Conservation (phyloP, 192 early-diverging fungal species). For the Phlyctochytrium planicorne region DNA sequence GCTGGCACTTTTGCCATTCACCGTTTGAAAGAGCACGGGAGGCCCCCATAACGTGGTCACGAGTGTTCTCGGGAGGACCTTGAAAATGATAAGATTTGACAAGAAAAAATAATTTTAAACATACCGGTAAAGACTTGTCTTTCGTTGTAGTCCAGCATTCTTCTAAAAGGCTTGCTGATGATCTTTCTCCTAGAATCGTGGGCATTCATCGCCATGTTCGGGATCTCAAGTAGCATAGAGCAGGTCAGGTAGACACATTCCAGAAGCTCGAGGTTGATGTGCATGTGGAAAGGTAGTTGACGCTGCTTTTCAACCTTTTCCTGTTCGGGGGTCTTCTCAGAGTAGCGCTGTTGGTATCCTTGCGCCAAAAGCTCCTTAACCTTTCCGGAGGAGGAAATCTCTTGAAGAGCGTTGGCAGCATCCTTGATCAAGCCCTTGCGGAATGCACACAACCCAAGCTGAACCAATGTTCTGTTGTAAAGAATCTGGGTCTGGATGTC, state of each 20-base stretch:
- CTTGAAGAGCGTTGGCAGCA: conserved; percentile 80
- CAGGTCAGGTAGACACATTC: conserved; percentile 95
- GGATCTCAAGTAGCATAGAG: conserved; percentile 98
- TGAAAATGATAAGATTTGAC: conserved; percentile 13
- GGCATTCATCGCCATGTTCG: conserved; percentile 79
- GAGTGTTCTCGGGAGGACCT: conserved; percentile 94
- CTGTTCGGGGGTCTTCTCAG: conserved; percentile 83
- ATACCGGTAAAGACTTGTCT: conserved; percentile 89
- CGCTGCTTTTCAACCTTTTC: conserved; percentile 92
- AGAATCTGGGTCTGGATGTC: conserved; percentile 93
- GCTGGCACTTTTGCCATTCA: conserved; percentile 88
- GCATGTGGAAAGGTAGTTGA: conserved; percentile 99
- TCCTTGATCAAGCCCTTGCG: conserved; percentile 90
- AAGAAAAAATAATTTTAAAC: conserved; percentile 19
- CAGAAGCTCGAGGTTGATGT: conserved; percentile 97
- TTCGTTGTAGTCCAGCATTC: conserved; percentile 92
- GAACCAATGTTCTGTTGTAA: conserved; percentile 94
- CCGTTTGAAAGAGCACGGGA: conserved; percentile 87
- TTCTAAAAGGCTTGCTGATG: conserved; percentile 88
- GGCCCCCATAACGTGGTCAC: conserved; percentile 98
- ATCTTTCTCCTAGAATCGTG: conserved; percentile 63
- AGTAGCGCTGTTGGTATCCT: conserved; percentile 72
- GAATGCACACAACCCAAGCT: conserved; percentile 97
- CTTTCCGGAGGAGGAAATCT: conserved; percentile 81
- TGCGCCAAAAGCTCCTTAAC: conserved; percentile 93